These are phyloP conservation scores for Recurvomyces mirabilis DNA, from an alignment of 495 filamentous ascomycete genomes.

Conservation along the genomic window DNA sequence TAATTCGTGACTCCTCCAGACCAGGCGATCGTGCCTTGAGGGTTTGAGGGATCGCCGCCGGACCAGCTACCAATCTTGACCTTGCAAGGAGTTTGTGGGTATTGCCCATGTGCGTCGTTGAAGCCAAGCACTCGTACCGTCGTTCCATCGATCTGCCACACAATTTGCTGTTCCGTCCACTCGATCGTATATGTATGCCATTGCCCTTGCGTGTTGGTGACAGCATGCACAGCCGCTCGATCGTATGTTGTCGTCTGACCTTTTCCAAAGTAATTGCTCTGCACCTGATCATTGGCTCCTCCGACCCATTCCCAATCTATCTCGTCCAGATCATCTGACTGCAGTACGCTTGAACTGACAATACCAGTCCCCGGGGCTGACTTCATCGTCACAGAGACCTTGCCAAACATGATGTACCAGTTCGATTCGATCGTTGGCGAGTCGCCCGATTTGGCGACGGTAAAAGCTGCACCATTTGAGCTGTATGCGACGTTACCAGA, in stretches of 20 bases:
- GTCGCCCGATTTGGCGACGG: slow-evolving; percentile 72
- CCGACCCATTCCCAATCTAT: slow-evolving; percentile 86
- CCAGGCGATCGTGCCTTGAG: slow-evolving; percentile 75
- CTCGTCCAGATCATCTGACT: slow-evolving; percentile 87
- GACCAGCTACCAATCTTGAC: slow-evolving; percentile 80
- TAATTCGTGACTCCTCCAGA: slow-evolving; percentile 75
- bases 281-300: slow-evolving; percentile 50
- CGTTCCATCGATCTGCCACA: slow-evolving; percentile 70
- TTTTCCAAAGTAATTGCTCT: slow-evolving; percentile 93
- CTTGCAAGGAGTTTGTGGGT: slow-evolving; percentile 85
- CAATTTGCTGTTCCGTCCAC: slow-evolving; percentile 65
- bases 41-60: slow-evolving; percentile 65
- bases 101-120: slow-evolving; percentile 52
- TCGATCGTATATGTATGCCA: slow-evolving; percentile 87
- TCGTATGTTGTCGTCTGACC: slow-evolving; percentile 63
- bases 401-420: slow-evolving; percentile 67
- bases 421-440: slow-evolving; percentile 66
- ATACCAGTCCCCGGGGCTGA: slow-evolving; percentile 56
- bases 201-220: slow-evolving; percentile 45
- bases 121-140: slow-evolving; percentile 59
- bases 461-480: slow-evolving; percentile 68
- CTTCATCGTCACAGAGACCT: slow-evolving; percentile 47
- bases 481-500: slow-evolving; percentile 58
- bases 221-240: slow-evolving; percentile 54
- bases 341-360: slow-evolving; percentile 73